phyloP scores from a whole-genome alignment of 1,139 yeast species.

The Arxiozyma telluris region DNA sequence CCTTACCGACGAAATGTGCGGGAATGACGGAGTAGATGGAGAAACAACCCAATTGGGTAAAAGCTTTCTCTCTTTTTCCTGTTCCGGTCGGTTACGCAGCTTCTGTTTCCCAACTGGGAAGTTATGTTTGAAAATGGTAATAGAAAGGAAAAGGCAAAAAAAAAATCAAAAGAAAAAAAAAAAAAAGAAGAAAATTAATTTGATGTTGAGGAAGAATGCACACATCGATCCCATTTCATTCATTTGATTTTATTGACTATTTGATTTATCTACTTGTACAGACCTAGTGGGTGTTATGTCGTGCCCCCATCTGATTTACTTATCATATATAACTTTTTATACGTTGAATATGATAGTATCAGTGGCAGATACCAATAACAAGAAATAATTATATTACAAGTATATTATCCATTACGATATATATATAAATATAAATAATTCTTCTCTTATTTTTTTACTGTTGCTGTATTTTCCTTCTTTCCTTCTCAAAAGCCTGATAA shows the following conservation, averaged over 20 bases:
- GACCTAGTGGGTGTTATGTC: not conserved
- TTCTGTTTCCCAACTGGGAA: not conserved
- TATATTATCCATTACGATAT: not conserved
- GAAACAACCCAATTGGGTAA: too few species aligned
- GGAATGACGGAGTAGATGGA: not conserved
- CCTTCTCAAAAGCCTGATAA: too few species aligned
- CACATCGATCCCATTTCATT: not conserved
- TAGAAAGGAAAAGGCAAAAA: too few species aligned
- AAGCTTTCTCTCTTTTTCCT: not conserved
- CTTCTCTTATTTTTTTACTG: too few species aligned
- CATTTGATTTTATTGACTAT: not conserved
- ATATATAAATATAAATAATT: not conserved
- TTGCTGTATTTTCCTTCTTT: not conserved
- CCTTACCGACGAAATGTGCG: not conserved
- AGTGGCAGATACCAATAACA: not conserved
- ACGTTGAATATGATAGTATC: not conserved
- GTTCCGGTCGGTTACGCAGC: not conserved
- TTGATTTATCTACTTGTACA: not conserved
- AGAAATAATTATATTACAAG: too few species aligned
- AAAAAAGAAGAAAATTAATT: too few species aligned
- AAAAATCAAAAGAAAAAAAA: too few species aligned
- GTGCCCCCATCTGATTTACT: too few species aligned
- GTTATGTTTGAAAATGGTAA: not conserved
- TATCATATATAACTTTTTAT: not conserved
- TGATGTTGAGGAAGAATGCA: not conserved